phyloP scores from a whole-genome alignment of 2,329 filamentous ascomycete genomes.

The Colletotrichum sp. region DNA sequence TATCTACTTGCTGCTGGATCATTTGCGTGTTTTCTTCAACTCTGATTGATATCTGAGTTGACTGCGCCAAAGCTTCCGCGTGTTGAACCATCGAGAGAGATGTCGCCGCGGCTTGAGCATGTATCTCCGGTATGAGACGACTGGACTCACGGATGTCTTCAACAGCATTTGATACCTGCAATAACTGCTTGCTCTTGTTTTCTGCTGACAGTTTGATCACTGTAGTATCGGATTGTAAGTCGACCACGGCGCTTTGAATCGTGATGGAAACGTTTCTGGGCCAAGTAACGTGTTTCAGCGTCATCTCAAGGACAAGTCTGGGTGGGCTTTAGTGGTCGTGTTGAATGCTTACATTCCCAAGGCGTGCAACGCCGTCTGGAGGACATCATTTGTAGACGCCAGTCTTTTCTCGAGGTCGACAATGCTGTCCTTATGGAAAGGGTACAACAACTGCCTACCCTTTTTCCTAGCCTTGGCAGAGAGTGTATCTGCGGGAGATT shows the following conservation, averaged over 20 bases:
- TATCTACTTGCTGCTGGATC: not conserved
- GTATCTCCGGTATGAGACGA: not conserved
- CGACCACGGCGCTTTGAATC: not conserved
- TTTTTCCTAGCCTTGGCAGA: not conserved
- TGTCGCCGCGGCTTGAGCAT: not conserved
- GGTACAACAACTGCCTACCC: not conserved
- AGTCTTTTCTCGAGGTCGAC: not conserved
- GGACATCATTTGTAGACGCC: not conserved
- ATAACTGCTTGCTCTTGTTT: not conserved
- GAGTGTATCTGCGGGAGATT: not conserved
- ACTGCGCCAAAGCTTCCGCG: no score
- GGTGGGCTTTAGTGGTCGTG: fast-evolving
- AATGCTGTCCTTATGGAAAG: not conserved
- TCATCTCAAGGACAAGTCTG: no score
- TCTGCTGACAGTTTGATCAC: fast-evolving
- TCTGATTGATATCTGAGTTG: not conserved
- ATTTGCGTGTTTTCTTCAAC: not conserved
- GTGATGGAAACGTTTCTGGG: not conserved
- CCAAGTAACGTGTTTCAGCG: not conserved
- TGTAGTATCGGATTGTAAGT: not conserved
- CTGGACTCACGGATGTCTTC: not conserved
- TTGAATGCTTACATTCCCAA: not conserved
- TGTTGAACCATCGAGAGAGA: not conserved
- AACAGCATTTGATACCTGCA: not conserved
- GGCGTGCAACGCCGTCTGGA: not conserved